Percentiles rank a stretch among this genome's conserved stretches.
Evolutionary conservation across 2,329 filamentous ascomycete species (phyloP).

Genomic region (Fusarium newnesense): DNA sequence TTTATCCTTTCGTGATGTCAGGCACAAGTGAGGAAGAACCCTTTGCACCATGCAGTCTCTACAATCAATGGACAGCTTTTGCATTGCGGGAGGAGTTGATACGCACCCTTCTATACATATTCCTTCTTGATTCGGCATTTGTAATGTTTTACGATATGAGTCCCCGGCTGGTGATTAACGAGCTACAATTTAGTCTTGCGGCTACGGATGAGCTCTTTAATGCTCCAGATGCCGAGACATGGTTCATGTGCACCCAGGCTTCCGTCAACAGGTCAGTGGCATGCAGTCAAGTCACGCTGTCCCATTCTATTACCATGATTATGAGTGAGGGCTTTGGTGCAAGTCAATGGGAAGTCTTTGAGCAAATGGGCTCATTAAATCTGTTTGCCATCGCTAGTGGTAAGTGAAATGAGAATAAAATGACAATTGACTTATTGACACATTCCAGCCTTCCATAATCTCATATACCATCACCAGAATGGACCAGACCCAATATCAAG

Average conservation of each 20-base stretch:
- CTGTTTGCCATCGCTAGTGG: slow-evolving; percentile 18
- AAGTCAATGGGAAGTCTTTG: not conserved
- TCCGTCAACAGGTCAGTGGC: not conserved
- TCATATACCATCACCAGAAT: slow-evolving; percentile 18
- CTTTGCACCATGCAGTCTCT: not conserved
- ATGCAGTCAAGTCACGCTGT: not conserved
- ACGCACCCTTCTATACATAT: slow-evolving; percentile 13
- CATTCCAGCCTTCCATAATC: slow-evolving; percentile 22
- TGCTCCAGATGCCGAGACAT: not conserved
- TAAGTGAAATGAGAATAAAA: not conserved
- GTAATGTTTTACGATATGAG: slow-evolving; percentile 27
- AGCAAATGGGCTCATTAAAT: slow-evolving; percentile 15
- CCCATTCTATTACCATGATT: not conserved
- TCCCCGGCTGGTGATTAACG: slow-evolving; percentile 11
- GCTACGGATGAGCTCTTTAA: slow-evolving; percentile 7
- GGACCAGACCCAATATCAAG: not conserved
- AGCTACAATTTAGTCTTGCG: slow-evolving; percentile 15
- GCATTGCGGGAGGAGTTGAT: slow-evolving; percentile 19
- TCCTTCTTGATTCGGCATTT: slow-evolving; percentile 26
- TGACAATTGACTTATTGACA: too few relatives aligned
- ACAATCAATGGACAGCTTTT: not conserved
- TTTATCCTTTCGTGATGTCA: not conserved
- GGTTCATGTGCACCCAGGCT: not conserved
- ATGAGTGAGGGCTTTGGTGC: not conserved
- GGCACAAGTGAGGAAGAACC: not conserved